Conservation (phyloP, 768 basidiomycete genomes). For the Phaeotremella skinneri region DNA sequence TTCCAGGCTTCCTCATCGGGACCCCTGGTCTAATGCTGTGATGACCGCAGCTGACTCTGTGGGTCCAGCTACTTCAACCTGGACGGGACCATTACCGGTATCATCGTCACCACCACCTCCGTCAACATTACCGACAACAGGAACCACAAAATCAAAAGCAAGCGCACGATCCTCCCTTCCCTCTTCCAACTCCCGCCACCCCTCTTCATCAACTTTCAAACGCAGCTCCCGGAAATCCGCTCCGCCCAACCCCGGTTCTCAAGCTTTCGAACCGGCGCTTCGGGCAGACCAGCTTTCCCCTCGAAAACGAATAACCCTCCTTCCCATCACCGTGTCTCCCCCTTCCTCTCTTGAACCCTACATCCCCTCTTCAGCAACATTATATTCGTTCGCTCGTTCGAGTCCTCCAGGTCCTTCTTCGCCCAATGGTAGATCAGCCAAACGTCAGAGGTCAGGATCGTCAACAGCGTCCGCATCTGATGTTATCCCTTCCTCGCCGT, state of each 20-base stretch:
- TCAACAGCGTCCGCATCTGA: not conserved
- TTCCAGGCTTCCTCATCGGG: not conserved
- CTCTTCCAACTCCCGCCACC: not conserved
- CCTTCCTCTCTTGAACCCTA: not conserved
- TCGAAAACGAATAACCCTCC: not conserved
- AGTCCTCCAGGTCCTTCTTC: not conserved
- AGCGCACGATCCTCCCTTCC: not conserved
- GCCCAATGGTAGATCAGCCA: not conserved
- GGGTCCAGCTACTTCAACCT: too few species aligned
- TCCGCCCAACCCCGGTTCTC: not conserved
- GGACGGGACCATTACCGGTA: too few species aligned
- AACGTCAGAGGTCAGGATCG: not conserved
- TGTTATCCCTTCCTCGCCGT: not conserved
- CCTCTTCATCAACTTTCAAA: not conserved
- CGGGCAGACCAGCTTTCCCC: not conserved
- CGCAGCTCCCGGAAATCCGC: not conserved
- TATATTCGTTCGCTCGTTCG: not conserved
- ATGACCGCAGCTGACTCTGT: too few species aligned
- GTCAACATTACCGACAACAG: not conserved
- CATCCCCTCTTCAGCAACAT: not conserved
- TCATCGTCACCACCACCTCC: not conserved
- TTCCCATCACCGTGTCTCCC: too few species aligned
- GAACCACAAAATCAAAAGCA: not conserved
- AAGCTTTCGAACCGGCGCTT: not conserved
- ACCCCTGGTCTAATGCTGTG: not conserved